Evolutionary conservation across 768 basidiomycete genomes (phyloP), one percentile per base, ranked within the genome.

Genomic region (Psilocybe cyanescens): DNA sequence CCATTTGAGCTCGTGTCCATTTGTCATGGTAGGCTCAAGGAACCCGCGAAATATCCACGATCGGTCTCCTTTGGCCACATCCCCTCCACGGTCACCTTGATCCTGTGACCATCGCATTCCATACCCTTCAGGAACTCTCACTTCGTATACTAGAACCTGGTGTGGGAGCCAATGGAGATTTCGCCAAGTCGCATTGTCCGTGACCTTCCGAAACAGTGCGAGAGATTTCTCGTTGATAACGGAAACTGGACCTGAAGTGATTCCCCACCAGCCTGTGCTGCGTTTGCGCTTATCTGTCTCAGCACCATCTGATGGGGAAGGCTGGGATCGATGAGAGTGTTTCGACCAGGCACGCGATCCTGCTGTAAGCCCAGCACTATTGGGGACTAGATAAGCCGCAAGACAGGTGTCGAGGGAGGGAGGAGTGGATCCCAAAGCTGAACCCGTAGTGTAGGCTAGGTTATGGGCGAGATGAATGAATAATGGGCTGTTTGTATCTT

Each of bases 151-250:
- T 59, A 89, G 69, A 16, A 88, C 75, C 45, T 78, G 75, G 66
- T 87, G 86, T 2, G 88, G 86, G 2, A 89, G 70, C 86, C 85
- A 87, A 67, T 89, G 88, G 39, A 89, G 60, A 71, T 89, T 88
- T 55, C 79, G 75, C 88, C 88, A 89, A 30, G 82, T 83, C 44
- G 83, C 82, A 8, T 67, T 68, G 53, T 80, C 70, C 75, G 83
- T 77, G 60, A 89, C 78, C 67, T 74, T 83, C 75, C 80, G 79
- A 60, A 88, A 88, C 41, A 89, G 61, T 33, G 52, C 65, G 37
- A 85, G 66, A 3, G 86, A 81, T 4, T 75, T 77, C 48, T 80
- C 83, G 65, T 89, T 89, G 63, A 89, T 82, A 2, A 63, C 66
- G 0, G 76, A 66, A 24, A 85, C 81, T 0, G 87, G 78, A 3